These are phyloP conservation scores for Xylaria sp. DNA, from an alignment of 2,329 filamentous ascomycete genomes.

Conservation along the genomic window DNA sequence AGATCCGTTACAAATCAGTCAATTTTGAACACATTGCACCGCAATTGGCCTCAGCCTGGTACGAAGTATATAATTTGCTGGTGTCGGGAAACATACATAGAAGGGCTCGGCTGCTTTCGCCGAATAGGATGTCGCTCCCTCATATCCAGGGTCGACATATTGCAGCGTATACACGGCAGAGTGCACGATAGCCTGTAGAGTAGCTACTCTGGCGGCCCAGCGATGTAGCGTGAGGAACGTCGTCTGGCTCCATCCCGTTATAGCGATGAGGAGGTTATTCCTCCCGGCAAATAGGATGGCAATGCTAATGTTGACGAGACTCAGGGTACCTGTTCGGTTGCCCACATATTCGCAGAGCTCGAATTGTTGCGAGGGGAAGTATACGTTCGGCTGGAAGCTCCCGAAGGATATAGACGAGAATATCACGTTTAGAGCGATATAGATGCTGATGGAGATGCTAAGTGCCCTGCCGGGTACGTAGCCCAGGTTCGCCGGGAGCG, in stretches of 20 bases:
- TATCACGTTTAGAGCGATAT: slow-evolving; percentile 26
- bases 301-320: slow-evolving; percentile 38
- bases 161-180: slow-evolving; percentile 33
- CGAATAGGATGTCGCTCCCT: slow-evolving; percentile 23
- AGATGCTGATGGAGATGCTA: slow-evolving; percentile 24
- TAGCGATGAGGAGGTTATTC: slow-evolving; percentile 38
- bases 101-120: slow-evolving; percentile 24
- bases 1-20: background rate
- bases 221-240: slow-evolving; percentile 40
- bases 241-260: slow-evolving; percentile 40
- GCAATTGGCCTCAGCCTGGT: too few relatives aligned
- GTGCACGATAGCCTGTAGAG: slow-evolving; percentile 39
- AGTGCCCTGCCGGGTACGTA: slow-evolving; percentile 29
- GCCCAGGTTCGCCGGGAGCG: slow-evolving; percentile 26
- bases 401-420: slow-evolving; percentile 27
- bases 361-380: slow-evolving; percentile 16
- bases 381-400: slow-evolving; percentile 31
- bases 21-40: background rate
- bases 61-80: background rate
- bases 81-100: slow-evolving; percentile 11
- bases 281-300: slow-evolving; percentile 39
- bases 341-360: slow-evolving; percentile 37
- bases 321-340: slow-evolving; percentile 38
- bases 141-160: slow-evolving; percentile 30
- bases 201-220: slow-evolving; percentile 40